Evolutionary conservation across 305 asterid genomes (phyloP).

Genomic region (Andrographis paniculata): DNA sequence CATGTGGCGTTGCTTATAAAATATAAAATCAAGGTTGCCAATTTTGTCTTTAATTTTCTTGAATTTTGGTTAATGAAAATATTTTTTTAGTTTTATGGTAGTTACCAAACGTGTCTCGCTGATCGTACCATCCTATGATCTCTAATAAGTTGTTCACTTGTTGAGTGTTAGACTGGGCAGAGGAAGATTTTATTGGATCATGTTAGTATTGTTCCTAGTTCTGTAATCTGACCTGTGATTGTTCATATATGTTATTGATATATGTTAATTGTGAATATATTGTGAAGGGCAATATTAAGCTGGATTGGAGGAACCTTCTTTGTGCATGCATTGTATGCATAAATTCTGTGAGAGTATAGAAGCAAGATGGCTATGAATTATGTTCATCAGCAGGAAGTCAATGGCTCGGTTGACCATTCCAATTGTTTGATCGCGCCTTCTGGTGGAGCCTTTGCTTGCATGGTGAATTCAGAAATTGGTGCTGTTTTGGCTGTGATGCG

Average conservation of each 20-base stretch:
- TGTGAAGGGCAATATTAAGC: slow-evolving; percentile 26
- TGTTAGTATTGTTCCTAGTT: neutral
- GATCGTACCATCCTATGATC: no score
- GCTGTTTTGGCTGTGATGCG: slow-evolving; percentile 98
- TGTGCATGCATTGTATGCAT: slow-evolving; percentile 22
- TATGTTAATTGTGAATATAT: slow-evolving; percentile 14
- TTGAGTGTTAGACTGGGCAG: neutral
- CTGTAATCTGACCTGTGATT: slow-evolving; percentile 9
- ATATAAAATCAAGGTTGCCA: no score
- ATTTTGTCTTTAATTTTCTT: no score
- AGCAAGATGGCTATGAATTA: slow-evolving; percentile 38
- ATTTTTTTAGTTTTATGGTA: neutral
- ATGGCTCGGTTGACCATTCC: slow-evolving; percentile 38
- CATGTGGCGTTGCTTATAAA: no score
- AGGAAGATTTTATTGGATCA: neutral
- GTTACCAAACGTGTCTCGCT: no score
- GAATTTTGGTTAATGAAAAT: neutral
- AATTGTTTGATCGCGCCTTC: slow-evolving; percentile 39
- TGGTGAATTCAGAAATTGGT: slow-evolving; percentile 91
- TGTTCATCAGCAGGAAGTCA: slow-evolving; percentile 34
- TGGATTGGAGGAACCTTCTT: slow-evolving; percentile 21
- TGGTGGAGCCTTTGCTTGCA: slow-evolving; percentile 73
- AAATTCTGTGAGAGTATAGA: slow-evolving; percentile 26
- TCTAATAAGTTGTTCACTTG: no score
- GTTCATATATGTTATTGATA: slow-evolving; percentile 7